Base-by-base conservation (phyloP, 495 filamentous ascomycete genomes). In the Hapsidospora chrysogenum region DNA sequence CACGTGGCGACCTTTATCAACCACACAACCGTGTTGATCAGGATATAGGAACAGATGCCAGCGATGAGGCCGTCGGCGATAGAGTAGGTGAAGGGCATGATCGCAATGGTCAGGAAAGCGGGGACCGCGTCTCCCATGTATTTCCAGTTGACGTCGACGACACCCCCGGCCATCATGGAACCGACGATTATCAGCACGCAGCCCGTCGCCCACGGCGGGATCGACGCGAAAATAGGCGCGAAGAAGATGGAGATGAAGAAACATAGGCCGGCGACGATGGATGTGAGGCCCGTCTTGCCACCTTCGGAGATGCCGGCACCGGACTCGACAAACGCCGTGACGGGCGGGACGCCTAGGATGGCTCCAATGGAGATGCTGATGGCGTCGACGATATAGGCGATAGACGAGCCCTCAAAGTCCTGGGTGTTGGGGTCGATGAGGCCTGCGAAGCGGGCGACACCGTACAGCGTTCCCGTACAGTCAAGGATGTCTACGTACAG, bases 191-290 rank as follows among this genome's bases (percentile, higher is more conserved):
- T 68, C 14, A 87, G 71, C 16, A 82, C 83, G 54, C 74, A 80
- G 14, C 81, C 81, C 3, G 81, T 87, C 1, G 81, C 81, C 80
- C 80, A 87, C 0, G 79, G 70, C 3, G 81, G 81, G 40, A 87
- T 86, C 0, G 74, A 80, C 10, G 81, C 80, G 50, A 86, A 86
- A 39, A 87, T 83, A 1, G 81, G 81, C 0, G 81, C 80, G 51
- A 86, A 86, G 65, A 87, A 87, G 22, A 87, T 70, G 23, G 78
- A 66, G 48, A 87, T 74, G 63, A 87, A 85, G 64, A 87, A 87
- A 52, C 76, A 80, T 33, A 85, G 20, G 18, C 81, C 81, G 0
- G 81, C 76, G 29, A 68, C 55, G 48, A 78, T 74, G n/a, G 81
- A 76, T 1, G 80, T 85, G n/a, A 87, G 57, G 6, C 81, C 81